Percentiles rank a stretch among this genome's conserved stretches.
phyloP scores from a whole-genome alignment of 208 protist genomes.

The Angomonas deanei region DNA sequence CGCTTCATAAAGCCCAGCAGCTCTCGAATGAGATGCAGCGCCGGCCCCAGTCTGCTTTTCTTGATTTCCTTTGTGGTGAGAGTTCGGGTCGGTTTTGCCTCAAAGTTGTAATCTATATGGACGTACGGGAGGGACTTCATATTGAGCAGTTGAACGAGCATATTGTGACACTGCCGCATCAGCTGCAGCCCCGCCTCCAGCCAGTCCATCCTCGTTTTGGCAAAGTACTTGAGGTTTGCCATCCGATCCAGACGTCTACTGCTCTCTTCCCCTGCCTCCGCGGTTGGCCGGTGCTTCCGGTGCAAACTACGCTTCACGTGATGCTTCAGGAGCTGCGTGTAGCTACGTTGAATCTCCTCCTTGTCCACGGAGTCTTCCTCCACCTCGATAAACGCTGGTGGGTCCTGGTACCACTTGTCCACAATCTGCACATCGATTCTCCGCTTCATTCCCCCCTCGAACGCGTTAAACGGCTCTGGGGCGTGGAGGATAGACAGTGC shows the following conservation, averaged over 20 bases:
- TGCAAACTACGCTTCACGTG: constrained; percentile 98
- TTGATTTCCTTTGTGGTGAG: constrained; percentile 99
- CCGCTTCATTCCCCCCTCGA: constrained; percentile 93
- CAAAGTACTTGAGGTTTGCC: constrained; percentile 98
- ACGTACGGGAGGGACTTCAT: constrained; percentile 99
- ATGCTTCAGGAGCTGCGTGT: constrained; percentile 99
- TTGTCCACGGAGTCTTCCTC: constrained; percentile 80
- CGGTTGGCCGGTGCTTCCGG: constrained; percentile 65
- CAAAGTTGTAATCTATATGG: constrained; percentile 99
- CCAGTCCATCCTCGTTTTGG: constrained; percentile 99
- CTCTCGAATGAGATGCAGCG: constrained; percentile 99
- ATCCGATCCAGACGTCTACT: constrained; percentile 91
- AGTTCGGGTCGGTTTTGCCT: constrained; percentile 99
- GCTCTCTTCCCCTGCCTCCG: constrained; percentile 3
- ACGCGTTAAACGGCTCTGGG: constrained; percentile 96
- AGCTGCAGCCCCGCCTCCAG: constrained; percentile 99
- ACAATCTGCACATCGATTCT: constrained; percentile 98
- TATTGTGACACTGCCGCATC: constrained; percentile 99
- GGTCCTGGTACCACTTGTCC: constrained; percentile 97
- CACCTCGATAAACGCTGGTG: constrained; percentile 58
- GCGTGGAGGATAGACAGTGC: constrained; percentile 98
- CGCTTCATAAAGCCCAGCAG: constrained; percentile 99
- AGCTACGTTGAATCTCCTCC: constrained; percentile 91
- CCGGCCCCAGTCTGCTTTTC: constrained; percentile 99
- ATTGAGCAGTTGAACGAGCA: constrained; percentile 99